Evolutionary conservation across 805 yeast genomes (phyloP).

Genomic region (Barnettozyma sucrosica): DNA sequence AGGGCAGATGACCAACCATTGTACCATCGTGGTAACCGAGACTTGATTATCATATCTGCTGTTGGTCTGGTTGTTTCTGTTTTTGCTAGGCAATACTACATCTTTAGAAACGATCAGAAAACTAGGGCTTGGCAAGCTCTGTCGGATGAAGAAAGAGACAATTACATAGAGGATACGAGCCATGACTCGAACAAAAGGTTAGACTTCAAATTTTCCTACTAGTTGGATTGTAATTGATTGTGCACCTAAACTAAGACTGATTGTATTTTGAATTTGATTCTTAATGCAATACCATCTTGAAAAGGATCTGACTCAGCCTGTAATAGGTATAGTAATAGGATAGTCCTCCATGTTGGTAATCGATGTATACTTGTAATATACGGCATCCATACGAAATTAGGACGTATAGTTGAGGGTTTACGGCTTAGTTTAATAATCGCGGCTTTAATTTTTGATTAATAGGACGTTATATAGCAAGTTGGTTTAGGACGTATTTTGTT

Average conservation of each 20-base stretch:
- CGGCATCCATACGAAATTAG: no score
- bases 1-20: conserved; percentile 51
- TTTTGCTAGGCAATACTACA: conserved; percentile 29
- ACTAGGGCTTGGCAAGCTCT: conserved; percentile 45
- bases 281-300: no score
- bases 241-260: background rate
- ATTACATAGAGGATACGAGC: conserved; percentile 39
- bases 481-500: no score
- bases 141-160: conserved; percentile 43
- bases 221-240: background rate
- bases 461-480: no score
- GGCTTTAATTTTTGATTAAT: no score
- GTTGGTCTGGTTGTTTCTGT: conserved; percentile 28
- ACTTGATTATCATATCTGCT: conserved; percentile 32
- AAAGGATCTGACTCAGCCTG: no score
- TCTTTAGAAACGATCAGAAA: conserved; percentile 36
- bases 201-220: conserved; percentile 37
- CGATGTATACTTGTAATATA: no score
- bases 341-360: no score
- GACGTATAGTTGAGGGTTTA: no score
- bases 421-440: no score
- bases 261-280: no score
- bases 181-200: conserved; percentile 57
- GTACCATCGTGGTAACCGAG: conserved; percentile 52
- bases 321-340: no score